A percentile compares a stretch with the other conserved stretches of the same genome.
These are phyloP conservation scores for Hanseniaspora thailandica DNA, from an alignment of 805 yeast genomes.

Conservation along the genomic window DNA sequence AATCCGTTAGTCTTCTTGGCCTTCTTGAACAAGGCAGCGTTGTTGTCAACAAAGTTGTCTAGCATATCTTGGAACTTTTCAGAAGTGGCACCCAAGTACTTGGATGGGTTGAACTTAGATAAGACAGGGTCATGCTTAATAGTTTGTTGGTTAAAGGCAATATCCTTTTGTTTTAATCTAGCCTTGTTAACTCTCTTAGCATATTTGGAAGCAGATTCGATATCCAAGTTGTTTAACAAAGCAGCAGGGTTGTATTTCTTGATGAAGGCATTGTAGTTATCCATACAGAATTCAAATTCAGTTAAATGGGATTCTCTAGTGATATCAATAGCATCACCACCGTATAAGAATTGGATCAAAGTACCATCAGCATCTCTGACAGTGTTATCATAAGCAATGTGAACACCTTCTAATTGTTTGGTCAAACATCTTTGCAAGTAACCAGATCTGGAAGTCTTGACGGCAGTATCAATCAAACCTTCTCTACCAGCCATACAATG, in stretches of 20 bases:
- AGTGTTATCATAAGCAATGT: conserved; percentile 82
- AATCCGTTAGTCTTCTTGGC: conserved; percentile 35
- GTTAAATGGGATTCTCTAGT: conserved; percentile 89
- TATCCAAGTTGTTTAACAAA: conserved; percentile 60
- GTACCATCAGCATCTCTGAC: conserved; percentile 94
- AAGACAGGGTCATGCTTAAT: conserved; percentile 78
- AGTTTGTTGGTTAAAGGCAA: conserved; percentile 53
- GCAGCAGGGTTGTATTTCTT: conserved; percentile 78
- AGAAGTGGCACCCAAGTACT: conserved; percentile 84
- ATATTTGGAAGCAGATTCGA: conserved; percentile 69
- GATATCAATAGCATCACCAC: conserved; percentile 94
- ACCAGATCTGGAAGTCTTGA: conserved; percentile 95
- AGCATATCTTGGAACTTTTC: conserved; percentile 75
- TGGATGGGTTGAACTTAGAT: conserved; percentile 75
- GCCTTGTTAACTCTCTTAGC: conserved; percentile 71
- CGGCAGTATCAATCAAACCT: conserved; percentile 98
- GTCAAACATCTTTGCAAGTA: conserved; percentile 96
- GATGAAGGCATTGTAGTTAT: conserved; percentile 76
- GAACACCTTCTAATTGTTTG: conserved; percentile 95
- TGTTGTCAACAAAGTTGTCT: conserved; percentile 52
- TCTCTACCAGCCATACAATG: conserved; percentile 99
- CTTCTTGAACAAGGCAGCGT: conserved; percentile 47
- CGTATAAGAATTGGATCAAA: conserved; percentile 85
- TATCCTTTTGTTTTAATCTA: conserved; percentile 47
- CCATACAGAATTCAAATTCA: conserved; percentile 84